Conservation (phyloP, 495 filamentous ascomycete species). For the Neurospora sp. region DNA sequence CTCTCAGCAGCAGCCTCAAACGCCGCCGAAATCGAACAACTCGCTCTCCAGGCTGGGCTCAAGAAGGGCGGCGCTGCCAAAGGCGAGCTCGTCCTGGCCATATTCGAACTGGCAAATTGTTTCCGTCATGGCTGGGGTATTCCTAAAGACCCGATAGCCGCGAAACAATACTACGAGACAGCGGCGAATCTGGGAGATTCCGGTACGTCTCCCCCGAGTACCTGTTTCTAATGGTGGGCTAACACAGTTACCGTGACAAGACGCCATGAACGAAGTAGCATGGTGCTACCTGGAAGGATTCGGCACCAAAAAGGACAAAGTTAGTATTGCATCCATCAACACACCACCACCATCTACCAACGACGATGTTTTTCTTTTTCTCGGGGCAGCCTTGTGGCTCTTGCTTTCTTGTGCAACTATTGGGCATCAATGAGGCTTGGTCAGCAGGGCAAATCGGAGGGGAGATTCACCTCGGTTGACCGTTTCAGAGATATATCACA, state of each 20-base stretch:
- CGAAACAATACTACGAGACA: conserved; percentile 90
- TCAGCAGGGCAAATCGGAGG: conserved; percentile 11
- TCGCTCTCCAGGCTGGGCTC: conserved; percentile 72
- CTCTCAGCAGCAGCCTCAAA: conserved; percentile 86
- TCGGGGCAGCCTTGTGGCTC: not conserved
- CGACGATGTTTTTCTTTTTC: not conserved
- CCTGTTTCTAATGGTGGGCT: not conserved
- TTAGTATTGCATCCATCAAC: conserved; percentile 36
- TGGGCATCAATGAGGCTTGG: conserved; percentile 32
- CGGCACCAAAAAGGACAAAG: conserved; percentile 94
- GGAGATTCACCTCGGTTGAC: conserved; percentile 8
- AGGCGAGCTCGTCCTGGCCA: conserved; percentile 93
- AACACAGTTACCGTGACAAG: conserved; percentile 25
- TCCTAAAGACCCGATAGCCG: conserved; percentile 76
- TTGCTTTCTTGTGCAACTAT: conserved; percentile 7
- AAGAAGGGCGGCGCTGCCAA: conserved; percentile 93
- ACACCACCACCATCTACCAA: not conserved
- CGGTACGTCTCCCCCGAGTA: conserved; percentile 26
- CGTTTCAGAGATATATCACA: conserved; percentile 10
- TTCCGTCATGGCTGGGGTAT: conserved; percentile 97
- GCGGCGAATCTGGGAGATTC: conserved; percentile 92
- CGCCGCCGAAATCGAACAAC: conserved; percentile 72
- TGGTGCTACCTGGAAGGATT: conserved; percentile 96
- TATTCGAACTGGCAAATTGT: conserved; percentile 91
- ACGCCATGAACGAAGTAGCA: conserved; percentile 94